These are phyloP conservation scores for Herpetomonas samuelpessoai DNA, from an alignment of 208 protist genomes.

Conservation along the genomic window DNA sequence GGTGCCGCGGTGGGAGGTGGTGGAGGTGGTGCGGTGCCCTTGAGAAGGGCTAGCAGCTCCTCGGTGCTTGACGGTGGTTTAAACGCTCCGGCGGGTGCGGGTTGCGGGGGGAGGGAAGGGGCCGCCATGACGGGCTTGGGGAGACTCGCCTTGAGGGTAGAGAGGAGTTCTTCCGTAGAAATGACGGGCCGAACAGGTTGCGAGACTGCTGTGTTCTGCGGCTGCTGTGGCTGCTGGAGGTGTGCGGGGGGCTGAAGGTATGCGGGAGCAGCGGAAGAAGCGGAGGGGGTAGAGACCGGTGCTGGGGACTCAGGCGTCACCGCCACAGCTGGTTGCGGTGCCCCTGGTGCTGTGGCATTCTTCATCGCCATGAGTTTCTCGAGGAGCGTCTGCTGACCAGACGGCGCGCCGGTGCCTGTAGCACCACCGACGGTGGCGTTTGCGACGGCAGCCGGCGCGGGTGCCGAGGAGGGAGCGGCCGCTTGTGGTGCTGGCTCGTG, in stretches of 20 bases:
- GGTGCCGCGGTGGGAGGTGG: too few relatives aligned
- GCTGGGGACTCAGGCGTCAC: too few relatives aligned
- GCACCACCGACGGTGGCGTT: neutral
- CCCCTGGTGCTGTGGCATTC: conserved; percentile 7
- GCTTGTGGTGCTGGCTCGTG: neutral
- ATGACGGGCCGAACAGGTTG: too few relatives aligned
- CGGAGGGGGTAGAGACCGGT: too few relatives aligned
- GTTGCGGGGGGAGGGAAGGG: too few relatives aligned
- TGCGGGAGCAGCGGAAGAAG: conserved; percentile 2
- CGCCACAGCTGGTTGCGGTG: neutral
- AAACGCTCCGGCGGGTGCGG: too few relatives aligned
- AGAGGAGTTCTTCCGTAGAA: too few relatives aligned
- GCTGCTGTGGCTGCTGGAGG: neutral
- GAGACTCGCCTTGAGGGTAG: too few relatives aligned
- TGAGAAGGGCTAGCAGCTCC: neutral
- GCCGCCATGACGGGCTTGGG: too few relatives aligned
- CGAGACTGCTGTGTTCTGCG: neutral
- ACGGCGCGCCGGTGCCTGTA: conserved; percentile 10
- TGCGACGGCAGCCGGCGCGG: neutral
- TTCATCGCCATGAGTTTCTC: conserved; percentile 71
- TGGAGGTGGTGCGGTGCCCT: neutral
- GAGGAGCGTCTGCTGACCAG: conserved; percentile 33
- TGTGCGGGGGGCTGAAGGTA: neutral
- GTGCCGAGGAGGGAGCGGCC: neutral
- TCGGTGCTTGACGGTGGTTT: neutral